Evolutionary conservation across 1,284 basidiomycete genomes (phyloP).

Genomic region (Leccinum pachyderme): DNA sequence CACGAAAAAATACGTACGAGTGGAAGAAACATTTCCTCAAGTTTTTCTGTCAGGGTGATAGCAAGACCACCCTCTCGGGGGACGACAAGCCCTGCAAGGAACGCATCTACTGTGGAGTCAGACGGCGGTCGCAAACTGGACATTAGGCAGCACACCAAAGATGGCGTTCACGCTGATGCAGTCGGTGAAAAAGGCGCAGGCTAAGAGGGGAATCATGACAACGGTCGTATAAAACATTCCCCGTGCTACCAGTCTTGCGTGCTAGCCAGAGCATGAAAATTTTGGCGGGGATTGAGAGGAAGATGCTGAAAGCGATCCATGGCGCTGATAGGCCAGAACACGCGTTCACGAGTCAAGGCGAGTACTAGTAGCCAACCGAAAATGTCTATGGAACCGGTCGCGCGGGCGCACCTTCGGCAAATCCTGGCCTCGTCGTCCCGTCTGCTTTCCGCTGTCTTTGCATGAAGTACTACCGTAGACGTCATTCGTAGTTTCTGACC

Average conservation of each 20-base stretch:
- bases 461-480: too few species aligned
- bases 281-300: constrained; percentile 77
- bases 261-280: constrained; percentile 69
- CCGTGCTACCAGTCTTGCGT: constrained; percentile 74
- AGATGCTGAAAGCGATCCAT: constrained; percentile 80
- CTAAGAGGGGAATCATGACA: constrained; percentile 75
- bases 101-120: constrained; percentile 55
- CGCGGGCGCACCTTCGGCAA: too few species aligned
- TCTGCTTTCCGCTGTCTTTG: too few species aligned
- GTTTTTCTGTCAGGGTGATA: constrained; percentile 73
- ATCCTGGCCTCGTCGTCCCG: too few species aligned
- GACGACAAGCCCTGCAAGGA: constrained; percentile 85
- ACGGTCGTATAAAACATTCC: constrained; percentile 80
- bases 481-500: too few species aligned
- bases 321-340: constrained; percentile 71
- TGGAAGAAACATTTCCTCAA: constrained; percentile 90
- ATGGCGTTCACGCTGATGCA: constrained; percentile 92
- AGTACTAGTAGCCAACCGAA: constrained; percentile 68
- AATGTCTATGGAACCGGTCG: constrained; percentile 38
- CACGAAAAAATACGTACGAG: constrained; percentile 46
- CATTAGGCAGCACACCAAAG: constrained; percentile 51
- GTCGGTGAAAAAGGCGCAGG: constrained; percentile 90
- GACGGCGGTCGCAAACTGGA: constrained; percentile 37
- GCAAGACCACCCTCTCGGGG: constrained; percentile 87
- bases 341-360: constrained; percentile 87